A percentile compares a stretch with the other conserved stretches of the same genome.
These are phyloP conservation scores for Diplodia mutila DNA, from an alignment of 2,329 filamentous ascomycete species.

Conservation along the genomic window DNA sequence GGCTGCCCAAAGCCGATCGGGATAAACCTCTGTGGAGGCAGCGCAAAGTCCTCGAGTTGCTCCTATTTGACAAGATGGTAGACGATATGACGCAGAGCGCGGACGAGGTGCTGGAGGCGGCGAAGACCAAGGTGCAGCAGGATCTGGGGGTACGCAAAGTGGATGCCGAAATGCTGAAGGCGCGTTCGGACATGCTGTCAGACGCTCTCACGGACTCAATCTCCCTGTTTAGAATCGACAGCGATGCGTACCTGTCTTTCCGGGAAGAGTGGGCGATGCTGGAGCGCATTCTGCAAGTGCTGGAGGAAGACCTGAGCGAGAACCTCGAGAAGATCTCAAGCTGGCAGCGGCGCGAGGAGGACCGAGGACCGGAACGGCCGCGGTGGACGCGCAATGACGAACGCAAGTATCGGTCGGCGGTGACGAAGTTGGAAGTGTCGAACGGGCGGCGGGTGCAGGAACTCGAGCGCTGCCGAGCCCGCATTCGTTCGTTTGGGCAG, in stretches of 20 bases:
- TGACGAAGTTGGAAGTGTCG: conserved; percentile 27
- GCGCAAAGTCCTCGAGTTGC: conserved; percentile 37
- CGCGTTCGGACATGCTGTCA: neutral
- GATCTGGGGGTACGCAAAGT: neutral
- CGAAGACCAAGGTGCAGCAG: neutral
- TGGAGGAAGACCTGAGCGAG: conserved; percentile 31
- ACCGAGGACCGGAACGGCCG: conserved; percentile 34
- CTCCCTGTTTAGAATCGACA: conserved; percentile 17
- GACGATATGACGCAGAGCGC: conserved; percentile 25
- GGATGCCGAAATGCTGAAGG: neutral
- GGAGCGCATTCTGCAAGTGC: conserved; percentile 29
- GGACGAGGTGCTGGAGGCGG: neutral
- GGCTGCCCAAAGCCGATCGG: neutral
- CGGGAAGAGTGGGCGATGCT: conserved; percentile 29
- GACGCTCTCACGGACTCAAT: conserved; percentile 10
- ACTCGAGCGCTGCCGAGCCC: neutral
- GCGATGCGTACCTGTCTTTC: conserved; percentile 12
- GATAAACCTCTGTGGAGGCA: conserved; percentile 32
- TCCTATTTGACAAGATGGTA: conserved; percentile 33
- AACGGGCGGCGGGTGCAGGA: conserved; percentile 21
- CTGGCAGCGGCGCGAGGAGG: conserved; percentile 35
- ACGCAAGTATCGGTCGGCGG: conserved; percentile 35
- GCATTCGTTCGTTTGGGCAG: conserved; percentile 28
- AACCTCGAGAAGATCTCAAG: conserved; percentile 31
- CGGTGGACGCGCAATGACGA: conserved; percentile 42